Conservation (phyloP, 2,329 filamentous ascomycete species). For the Xylaria polymorpha region DNA sequence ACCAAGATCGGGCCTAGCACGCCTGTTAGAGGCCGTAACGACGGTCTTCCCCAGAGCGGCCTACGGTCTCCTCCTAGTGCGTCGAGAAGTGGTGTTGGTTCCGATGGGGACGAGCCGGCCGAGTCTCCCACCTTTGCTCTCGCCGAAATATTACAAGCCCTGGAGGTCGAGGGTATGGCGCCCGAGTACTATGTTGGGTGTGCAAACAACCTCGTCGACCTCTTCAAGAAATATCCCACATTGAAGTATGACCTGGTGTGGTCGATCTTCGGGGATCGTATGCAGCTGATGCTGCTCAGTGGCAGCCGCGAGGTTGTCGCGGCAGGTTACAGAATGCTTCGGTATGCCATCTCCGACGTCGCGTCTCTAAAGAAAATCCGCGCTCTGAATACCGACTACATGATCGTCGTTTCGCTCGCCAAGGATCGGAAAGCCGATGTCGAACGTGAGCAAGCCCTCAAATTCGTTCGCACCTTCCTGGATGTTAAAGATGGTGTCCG, state of each 20-base stretch:
- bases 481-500: conserved; percentile 93
- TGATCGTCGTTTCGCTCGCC: conserved; percentile 90
- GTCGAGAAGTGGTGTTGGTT: conserved; percentile 66
- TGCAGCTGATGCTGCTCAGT: conserved; percentile 95
- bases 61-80: conserved; percentile 69
- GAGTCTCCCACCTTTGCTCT: conserved; percentile 94
- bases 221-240: conserved; percentile 93
- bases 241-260: conserved; percentile 97
- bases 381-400: conserved; percentile 86
- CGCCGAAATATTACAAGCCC: conserved; percentile 86
- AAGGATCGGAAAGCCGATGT: conserved; percentile 98
- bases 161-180: conserved; percentile 87
- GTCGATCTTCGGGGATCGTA: conserved; percentile 91
- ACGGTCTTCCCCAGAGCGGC: conserved; percentile 59
- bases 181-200: conserved; percentile 96
- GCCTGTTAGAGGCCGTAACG: conserved; percentile 64
- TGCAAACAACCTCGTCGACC: conserved; percentile 90
- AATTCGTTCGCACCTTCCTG: conserved; percentile 93
- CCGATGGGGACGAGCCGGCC: conserved; percentile 73
- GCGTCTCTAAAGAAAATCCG: conserved; percentile 90
- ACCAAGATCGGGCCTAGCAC: conserved; percentile 61
- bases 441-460: conserved; percentile 94
- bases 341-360: conserved; percentile 93
- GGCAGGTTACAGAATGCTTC: conserved; percentile 90
- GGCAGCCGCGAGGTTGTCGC: conserved; percentile 96